Evolutionary conservation across 139 green algal genomes (phyloP).

Genomic region (Penium margaritaceum): DNA sequence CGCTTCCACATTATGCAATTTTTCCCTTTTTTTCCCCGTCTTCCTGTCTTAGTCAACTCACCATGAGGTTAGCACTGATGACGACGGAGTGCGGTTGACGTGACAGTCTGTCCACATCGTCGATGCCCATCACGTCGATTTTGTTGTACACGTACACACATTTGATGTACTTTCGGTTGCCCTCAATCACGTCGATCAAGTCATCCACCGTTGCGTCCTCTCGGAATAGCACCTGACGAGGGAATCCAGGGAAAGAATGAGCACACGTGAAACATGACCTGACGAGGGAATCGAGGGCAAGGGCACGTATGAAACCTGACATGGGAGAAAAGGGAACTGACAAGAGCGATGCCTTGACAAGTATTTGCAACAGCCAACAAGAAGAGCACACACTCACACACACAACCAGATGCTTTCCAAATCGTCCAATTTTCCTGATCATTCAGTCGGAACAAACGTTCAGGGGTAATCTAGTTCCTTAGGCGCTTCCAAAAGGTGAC

Average conservation of each 20-base stretch:
- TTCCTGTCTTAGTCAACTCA: too few species aligned
- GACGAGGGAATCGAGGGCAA: too few species aligned
- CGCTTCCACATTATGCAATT: too few species aligned
- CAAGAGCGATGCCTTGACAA: neutral
- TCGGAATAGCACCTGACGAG: conserved; percentile 38
- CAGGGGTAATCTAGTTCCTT: too few species aligned
- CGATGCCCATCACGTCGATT: conserved; percentile 77
- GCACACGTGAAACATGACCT: neutral
- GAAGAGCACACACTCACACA: neutral
- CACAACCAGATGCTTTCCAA: neutral
- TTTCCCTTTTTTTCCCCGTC: too few species aligned
- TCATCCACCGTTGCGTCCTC: conserved; percentile 55
- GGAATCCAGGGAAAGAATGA: neutral
- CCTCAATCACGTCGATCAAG: conserved; percentile 95
- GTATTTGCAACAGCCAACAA: neutral
- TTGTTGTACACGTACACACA: conserved; percentile 99
- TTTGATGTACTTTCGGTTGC: conserved; percentile 64
- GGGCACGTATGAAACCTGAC: neutral
- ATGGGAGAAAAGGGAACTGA: neutral
- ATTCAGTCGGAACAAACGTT: too few species aligned
- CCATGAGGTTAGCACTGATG: conserved; percentile 64
- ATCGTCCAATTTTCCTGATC: neutral
- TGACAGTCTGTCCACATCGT: conserved; percentile 90
- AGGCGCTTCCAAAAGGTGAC: too few species aligned
- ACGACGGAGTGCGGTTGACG: conserved; percentile 70